Percentiles rank a stretch among this genome's conserved stretches.
Evolutionary conservation across 176 grass and related monocot genomes (phyloP).

Genomic region (Carex cristatella): DNA sequence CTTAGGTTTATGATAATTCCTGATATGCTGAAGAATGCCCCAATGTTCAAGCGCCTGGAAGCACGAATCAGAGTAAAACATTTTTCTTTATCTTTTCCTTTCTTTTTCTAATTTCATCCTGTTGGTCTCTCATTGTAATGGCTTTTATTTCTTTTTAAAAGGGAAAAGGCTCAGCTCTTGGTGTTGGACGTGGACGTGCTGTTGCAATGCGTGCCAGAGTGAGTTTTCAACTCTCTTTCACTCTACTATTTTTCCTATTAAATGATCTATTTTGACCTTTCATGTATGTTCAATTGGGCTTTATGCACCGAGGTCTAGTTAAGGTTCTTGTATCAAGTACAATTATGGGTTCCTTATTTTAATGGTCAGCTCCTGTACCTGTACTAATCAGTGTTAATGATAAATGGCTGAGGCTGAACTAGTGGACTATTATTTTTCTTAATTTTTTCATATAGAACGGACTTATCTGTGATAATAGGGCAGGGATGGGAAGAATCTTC

Average conservation of each 20-base stretch:
- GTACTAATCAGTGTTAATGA: background rate
- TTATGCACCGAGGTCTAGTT: background rate
- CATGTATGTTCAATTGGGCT: background rate
- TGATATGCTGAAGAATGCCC: constrained; percentile 56
- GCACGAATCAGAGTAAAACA: constrained; percentile 38
- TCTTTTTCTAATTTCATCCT: background rate
- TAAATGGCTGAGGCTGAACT: background rate
- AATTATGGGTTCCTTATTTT: background rate
- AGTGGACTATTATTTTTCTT: background rate
- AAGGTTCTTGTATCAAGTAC: background rate
- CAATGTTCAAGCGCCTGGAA: constrained; percentile 58
- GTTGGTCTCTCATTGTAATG: background rate
- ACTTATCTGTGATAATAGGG: background rate
- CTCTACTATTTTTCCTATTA: background rate
- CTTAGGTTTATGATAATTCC: constrained; percentile 50
- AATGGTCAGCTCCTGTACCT: background rate
- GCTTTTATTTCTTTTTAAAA: constrained; percentile 12
- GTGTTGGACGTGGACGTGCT: constrained; percentile 48
- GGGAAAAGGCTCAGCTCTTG: constrained; percentile 54
- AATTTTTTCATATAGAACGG: background rate
- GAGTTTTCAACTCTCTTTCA: constrained; percentile 5
- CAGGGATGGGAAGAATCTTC: background rate
- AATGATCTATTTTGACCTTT: constrained; percentile 5
- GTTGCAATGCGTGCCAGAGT: constrained; percentile 56
- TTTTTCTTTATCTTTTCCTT: background rate